These are phyloP conservation scores for Plantago major DNA, from an alignment of 257 asterid genomes.

Conservation along the genomic window DNA sequence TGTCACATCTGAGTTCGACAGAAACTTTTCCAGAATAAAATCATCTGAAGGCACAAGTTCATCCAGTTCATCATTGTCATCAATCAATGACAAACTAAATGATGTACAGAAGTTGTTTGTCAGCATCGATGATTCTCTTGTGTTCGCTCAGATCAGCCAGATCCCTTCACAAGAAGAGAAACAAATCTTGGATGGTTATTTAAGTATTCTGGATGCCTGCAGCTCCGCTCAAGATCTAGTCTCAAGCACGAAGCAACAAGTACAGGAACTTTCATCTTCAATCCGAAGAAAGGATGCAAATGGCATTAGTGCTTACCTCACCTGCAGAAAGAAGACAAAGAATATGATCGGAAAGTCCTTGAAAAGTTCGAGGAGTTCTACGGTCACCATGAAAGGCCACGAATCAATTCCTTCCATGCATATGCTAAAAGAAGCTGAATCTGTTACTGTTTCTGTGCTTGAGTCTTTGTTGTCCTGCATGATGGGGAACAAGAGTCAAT, in stretches of 20 bases:
- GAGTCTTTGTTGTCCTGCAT: slow-evolving; percentile 17
- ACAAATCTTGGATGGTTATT: slow-evolving; percentile 6
- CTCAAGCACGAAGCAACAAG: not conserved
- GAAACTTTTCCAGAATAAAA: slow-evolving; percentile 11
- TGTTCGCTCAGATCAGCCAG: slow-evolving; percentile 16
- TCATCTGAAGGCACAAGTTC: slow-evolving; percentile 18
- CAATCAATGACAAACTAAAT: slow-evolving; percentile 12
- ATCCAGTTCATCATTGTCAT: no score
- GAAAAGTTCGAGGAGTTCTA: slow-evolving; percentile 14
- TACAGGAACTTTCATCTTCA: slow-evolving; percentile 13
- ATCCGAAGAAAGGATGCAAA: slow-evolving; percentile 15
- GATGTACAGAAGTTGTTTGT: slow-evolving; percentile 22
- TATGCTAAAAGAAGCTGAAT: slow-evolving; percentile 17
- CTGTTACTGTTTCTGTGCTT: slow-evolving; percentile 4
- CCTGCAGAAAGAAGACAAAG: slow-evolving; percentile 10
- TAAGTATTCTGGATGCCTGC: slow-evolving; percentile 26
- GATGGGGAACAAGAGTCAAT: slow-evolving; percentile 7
- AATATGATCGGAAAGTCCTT: slow-evolving; percentile 17
- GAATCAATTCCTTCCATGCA: slow-evolving; percentile 11
- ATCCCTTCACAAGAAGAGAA: slow-evolving; percentile 7
- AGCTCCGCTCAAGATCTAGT: slow-evolving; percentile 20
- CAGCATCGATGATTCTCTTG: no score
- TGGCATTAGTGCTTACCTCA: slow-evolving; percentile 5
- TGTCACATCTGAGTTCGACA: no score
- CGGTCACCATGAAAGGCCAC: not conserved